Evolutionary conservation across 306 rosid species (phyloP).

Genomic region (Dalbergia cochinchinensis): DNA sequence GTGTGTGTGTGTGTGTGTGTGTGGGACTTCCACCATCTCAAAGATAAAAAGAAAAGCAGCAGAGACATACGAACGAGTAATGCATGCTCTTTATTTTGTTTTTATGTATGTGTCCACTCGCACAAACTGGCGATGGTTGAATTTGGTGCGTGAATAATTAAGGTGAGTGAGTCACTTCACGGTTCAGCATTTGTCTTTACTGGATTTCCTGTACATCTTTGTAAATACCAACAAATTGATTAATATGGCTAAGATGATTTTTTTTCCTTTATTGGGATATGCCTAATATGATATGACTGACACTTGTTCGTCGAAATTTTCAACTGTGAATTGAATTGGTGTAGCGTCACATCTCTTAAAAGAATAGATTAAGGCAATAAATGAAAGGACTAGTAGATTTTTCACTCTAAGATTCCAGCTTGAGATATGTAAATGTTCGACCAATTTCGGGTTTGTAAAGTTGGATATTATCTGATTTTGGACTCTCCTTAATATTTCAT

Average conservation of each 20-base stretch:
- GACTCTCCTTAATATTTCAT: too few relatives aligned
- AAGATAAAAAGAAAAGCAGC: conserved; percentile 6
- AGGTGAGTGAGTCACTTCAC: background rate
- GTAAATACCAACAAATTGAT: background rate
- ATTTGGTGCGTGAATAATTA: conserved; percentile 19
- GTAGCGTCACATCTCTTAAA: too few relatives aligned
- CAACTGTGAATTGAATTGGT: too few relatives aligned
- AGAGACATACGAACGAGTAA: background rate
- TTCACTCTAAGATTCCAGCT: too few relatives aligned
- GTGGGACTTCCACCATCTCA: conserved; percentile 52
- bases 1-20: background rate
- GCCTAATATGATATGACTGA: background rate
- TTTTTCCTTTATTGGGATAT: too few relatives aligned
- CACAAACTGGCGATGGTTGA: background rate
- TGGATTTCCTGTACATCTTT: conserved; percentile 22
- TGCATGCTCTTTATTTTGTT: conserved; percentile 18
- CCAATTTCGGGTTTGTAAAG: too few relatives aligned
- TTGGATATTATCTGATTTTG: too few relatives aligned
- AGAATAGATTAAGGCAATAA: too few relatives aligned
- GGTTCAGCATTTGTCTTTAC: background rate
- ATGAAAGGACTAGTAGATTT: too few relatives aligned
- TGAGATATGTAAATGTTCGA: too few relatives aligned
- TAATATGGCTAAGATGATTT: too few relatives aligned
- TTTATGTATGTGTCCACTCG: background rate
- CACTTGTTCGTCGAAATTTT: too few relatives aligned